phyloP scores from a whole-genome alignment of 805 yeast species.

The Millerago galiae region DNA sequence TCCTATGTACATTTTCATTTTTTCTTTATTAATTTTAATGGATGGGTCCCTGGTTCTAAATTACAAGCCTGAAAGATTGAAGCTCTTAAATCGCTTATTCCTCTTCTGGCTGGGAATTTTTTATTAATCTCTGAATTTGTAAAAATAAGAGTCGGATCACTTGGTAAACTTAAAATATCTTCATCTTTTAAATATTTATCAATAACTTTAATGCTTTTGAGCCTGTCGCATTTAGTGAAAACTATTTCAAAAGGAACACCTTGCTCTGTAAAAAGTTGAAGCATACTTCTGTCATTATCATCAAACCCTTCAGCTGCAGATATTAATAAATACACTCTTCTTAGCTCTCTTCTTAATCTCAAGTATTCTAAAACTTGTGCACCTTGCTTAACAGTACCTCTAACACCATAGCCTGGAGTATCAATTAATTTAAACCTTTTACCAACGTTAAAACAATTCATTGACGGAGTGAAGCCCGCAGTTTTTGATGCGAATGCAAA shows the following conservation, averaged over 20 bases:
- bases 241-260: constrained; percentile 72
- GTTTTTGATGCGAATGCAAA: constrained; percentile 48
- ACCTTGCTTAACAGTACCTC: constrained; percentile 65
- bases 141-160: constrained; percentile 38
- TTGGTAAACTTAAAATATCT: constrained; percentile 34
- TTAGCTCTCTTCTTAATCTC: constrained; percentile 43
- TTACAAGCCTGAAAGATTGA: constrained; percentile 52
- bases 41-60: constrained; percentile 21
- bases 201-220: constrained; percentile 33
- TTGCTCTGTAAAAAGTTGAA: constrained; percentile 40
- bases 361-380: constrained; percentile 59
- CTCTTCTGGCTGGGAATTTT: constrained; percentile 35
- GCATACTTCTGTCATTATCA: constrained; percentile 46
- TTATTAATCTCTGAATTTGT: constrained; percentile 41
- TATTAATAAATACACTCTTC: constrained; percentile 54
- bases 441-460: constrained; percentile 68
- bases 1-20: not conserved
- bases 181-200: constrained; percentile 33
- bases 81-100: constrained; percentile 46
- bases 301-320: constrained; percentile 56
- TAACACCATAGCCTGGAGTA: constrained; percentile 86
- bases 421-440: constrained; percentile 64
- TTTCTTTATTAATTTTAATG: constrained; percentile 13
- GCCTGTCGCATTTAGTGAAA: constrained; percentile 69
- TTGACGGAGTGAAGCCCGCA: constrained; percentile 53